Evolutionary conservation across 352 stramenopile genomes (phyloP), one percentile per base, ranked within the genome.

Genomic region (Halophytophthora batemanensis): DNA sequence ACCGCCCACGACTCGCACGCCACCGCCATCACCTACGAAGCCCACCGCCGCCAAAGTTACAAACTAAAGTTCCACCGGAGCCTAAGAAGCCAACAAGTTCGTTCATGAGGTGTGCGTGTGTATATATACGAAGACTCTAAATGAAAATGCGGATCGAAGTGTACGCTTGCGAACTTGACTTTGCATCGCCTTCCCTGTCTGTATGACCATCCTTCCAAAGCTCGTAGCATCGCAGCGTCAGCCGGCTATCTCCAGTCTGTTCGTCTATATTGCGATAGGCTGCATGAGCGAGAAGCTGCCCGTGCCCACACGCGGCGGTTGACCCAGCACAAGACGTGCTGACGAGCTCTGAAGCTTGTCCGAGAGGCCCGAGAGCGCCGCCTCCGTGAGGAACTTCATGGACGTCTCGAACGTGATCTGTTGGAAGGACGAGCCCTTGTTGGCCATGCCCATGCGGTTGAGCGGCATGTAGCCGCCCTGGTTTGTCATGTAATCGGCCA

Each of bases 321-420:
- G 84, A 33, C 96, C 96, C 15, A 98, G 64, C 25, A 99, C 95
- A 60, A 99, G 88, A 22, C 95, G 96, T 17, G 93, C 90, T 53
- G 95, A 98, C 23, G 96, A 93, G 53, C 86, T 96, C 55, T 96
- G 86, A 40, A 99, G 77, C 38, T 81, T 66, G 64, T 99, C 96
- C 50, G 75, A 80, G 13, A 93, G 64, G 21, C 85, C 82, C 43
- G 90, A 83, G 13, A 99, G 59, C 38, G 97, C 96, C 19, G 97
- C 96, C 51, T 98, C 77, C 10, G 94, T 98, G 52, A 99, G 77
- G 70, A 99, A 99, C 34, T 97, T 95, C 58, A 97, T 97, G 22
- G 97, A 99, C 34, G 97, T 99, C 78, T 99, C 98, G 73, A 99
- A 99, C 72, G 95, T 99, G 87, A 99, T 99, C 75, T 99, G 96